Evolutionary conservation across 306 rosid species (phyloP).

Genomic region (Glycine latifolia): DNA sequence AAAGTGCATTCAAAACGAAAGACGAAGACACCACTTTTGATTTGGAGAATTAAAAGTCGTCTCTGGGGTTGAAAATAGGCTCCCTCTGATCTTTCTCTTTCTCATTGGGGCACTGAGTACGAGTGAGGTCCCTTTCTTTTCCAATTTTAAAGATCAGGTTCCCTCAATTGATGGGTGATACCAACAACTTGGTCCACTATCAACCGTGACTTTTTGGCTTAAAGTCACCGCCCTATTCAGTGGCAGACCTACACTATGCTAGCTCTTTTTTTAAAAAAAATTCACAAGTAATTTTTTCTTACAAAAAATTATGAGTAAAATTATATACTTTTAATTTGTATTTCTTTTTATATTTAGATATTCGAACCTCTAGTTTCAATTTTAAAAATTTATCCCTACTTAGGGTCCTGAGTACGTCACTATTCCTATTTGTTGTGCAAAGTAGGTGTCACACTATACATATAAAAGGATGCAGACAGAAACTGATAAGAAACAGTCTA

Average conservation of each 20-base stretch:
- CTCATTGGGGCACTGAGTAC: too few species aligned
- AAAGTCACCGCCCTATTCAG: conserved; percentile 31
- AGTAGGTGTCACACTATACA: too few species aligned
- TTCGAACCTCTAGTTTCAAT: too few species aligned
- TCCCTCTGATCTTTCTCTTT: background rate
- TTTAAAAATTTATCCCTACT: too few species aligned
- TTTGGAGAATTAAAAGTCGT: conserved; percentile 5
- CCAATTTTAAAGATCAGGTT: conserved; percentile 23
- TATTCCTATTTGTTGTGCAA: too few species aligned
- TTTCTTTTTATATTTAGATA: too few species aligned
- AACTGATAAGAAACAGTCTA: background rate
- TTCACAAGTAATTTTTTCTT: too few species aligned
- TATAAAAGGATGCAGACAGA: background rate
- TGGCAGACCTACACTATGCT: too few species aligned
- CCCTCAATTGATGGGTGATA: conserved; percentile 14
- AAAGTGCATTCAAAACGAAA: conserved; percentile 29
- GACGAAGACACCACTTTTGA: background rate
- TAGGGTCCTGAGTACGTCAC: too few species aligned
- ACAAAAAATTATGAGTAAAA: too few species aligned
- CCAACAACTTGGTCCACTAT: background rate
- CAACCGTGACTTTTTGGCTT: conserved; percentile 33
- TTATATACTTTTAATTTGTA: too few species aligned
- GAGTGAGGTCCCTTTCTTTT: conserved; percentile 32
- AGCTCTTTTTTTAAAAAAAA: too few species aligned
- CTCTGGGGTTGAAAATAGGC: conserved; percentile 24